Conservation (phyloP, 192 early-diverging fungal species). For the Endogone sp. region DNA sequence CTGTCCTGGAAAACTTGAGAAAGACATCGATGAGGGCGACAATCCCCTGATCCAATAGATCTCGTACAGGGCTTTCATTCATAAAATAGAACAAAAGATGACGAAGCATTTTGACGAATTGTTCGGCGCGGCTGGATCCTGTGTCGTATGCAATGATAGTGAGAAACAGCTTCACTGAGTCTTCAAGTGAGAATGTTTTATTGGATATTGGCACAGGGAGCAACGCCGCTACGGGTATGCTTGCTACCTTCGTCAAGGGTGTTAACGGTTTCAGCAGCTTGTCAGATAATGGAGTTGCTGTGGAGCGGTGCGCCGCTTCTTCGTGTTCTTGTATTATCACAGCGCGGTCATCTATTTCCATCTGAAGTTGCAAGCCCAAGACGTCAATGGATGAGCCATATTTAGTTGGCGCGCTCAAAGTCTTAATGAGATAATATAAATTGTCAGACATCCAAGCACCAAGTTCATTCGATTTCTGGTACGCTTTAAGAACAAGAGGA, state of each 20-base stretch:
- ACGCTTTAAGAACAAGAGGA: constrained; percentile 40
- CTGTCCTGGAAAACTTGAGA: constrained; percentile 40
- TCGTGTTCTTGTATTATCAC: constrained; percentile 22
- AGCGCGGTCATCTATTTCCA: constrained; percentile 31
- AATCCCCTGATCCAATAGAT: constrained; percentile 33
- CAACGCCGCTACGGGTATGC: constrained; percentile 5
- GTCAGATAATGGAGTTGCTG: constrained; percentile 20
- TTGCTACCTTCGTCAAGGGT: constrained; percentile 15
- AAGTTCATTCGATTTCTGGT: constrained; percentile 25
- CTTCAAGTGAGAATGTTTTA: constrained; percentile 35
- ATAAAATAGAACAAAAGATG: constrained; percentile 34
- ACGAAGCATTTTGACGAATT: constrained; percentile 46
- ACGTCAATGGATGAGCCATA: constrained; percentile 23
- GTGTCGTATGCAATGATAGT: constrained; percentile 56
- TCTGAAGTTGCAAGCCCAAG: constrained; percentile 27
- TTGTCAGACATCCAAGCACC: constrained; percentile 37
- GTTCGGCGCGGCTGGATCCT: constrained; percentile 49
- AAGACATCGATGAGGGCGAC: constrained; percentile 47
- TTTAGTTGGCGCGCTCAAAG: constrained; percentile 33
- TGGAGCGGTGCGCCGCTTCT: constrained; percentile 20
- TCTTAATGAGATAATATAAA: constrained; percentile 41
- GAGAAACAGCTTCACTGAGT: constrained; percentile 53
- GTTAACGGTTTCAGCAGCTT: constrained; percentile 27
- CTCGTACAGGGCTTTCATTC: constrained; percentile 7
- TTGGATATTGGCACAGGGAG: constrained; percentile 4